A percentile compares a stretch with the other conserved stretches of the same genome.
These are phyloP conservation scores for Fraxinus xanthoxyloides DNA, from an alignment of 305 asterid species.

Conservation along the genomic window DNA sequence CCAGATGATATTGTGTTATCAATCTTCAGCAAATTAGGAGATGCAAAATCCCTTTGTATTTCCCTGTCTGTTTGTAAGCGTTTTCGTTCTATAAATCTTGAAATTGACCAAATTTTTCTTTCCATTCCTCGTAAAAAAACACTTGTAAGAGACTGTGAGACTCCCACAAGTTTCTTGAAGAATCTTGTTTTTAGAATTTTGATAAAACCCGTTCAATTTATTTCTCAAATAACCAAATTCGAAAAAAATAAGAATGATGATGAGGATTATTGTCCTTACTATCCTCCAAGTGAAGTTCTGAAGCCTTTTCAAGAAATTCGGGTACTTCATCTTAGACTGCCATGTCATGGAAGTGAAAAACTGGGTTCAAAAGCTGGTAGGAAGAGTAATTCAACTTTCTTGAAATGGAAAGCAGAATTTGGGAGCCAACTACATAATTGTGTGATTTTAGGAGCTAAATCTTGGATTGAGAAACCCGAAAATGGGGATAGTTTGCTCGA, in stretches of 20 bases:
- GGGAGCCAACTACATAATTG: slow-evolving; percentile 68
- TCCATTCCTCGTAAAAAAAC: slow-evolving; percentile 36
- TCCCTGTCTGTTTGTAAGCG: slow-evolving; percentile 59
- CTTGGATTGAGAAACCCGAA: slow-evolving; percentile 22
- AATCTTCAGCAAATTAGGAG: slow-evolving; percentile 49
- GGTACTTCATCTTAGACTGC: slow-evolving; percentile 43
- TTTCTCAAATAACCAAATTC: slow-evolving; percentile 34
- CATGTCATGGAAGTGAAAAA: slow-evolving; percentile 31
- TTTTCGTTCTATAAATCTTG: slow-evolving; percentile 44
- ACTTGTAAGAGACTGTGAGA: slow-evolving; percentile 13
- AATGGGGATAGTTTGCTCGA: neutral
- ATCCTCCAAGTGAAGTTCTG: slow-evolving; percentile 36
- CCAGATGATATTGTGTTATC: slow-evolving; percentile 52
- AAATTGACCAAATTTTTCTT: slow-evolving; percentile 36
- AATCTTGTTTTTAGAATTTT: slow-evolving; percentile 26
- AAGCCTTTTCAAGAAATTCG: slow-evolving; percentile 44
- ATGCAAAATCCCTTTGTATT: slow-evolving; percentile 48
- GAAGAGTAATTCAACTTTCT: slow-evolving; percentile 23
- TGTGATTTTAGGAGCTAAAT: slow-evolving; percentile 56
- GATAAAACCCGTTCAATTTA: slow-evolving; percentile 36
- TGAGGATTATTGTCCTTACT: slow-evolving; percentile 29
- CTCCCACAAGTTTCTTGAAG: slow-evolving; percentile 25
- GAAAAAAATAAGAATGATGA: slow-evolving; percentile 29
- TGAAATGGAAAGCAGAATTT: slow-evolving; percentile 71
- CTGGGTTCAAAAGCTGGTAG: slow-evolving; percentile 2